These are phyloP conservation scores for Capsella rubella DNA, from an alignment of 441 rosid species.

Conservation along the genomic window DNA sequence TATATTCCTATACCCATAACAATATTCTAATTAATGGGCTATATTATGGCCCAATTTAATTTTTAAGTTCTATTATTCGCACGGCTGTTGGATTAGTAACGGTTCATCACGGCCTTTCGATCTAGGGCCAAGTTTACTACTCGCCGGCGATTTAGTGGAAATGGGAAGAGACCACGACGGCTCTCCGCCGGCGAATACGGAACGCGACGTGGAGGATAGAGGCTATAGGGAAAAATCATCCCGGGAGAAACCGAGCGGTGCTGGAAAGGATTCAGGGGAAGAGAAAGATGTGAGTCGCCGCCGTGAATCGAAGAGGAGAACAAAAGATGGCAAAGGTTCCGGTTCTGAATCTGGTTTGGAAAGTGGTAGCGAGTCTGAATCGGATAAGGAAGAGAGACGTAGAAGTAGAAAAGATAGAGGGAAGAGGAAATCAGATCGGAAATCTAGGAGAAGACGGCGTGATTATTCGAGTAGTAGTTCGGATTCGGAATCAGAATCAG, in stretches of 20 bases:
- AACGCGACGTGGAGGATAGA: conserved; percentile 38
- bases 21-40: neutral
- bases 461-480: conserved; percentile 44
- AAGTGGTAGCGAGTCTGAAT: conserved; percentile 46
- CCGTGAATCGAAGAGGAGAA: conserved; percentile 45
- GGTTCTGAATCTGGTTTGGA: conserved; percentile 40
- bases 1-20: no score
- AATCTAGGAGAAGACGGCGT: conserved; percentile 54
- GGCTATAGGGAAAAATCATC: conserved; percentile 37
- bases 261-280: conserved; percentile 35
- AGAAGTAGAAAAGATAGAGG: conserved; percentile 42
- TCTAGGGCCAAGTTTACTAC: neutral
- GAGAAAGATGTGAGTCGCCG: conserved; percentile 43
- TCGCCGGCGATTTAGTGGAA: conserved; percentile 40
- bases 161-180: conserved; percentile 61
- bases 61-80: neutral
- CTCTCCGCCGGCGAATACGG: conserved; percentile 34
- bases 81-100: neutral
- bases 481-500: conserved; percentile 52
- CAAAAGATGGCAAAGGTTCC: conserved; percentile 37
- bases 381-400: conserved; percentile 42
- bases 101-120: conserved; percentile 11
- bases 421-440: conserved; percentile 49
- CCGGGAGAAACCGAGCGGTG: conserved; percentile 37
- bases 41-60: neutral